Evolutionary conservation across 1,284 basidiomycete genomes (phyloP), one percentile per base, ranked within the genome.

Genomic region (Cryptococcus sp.): DNA sequence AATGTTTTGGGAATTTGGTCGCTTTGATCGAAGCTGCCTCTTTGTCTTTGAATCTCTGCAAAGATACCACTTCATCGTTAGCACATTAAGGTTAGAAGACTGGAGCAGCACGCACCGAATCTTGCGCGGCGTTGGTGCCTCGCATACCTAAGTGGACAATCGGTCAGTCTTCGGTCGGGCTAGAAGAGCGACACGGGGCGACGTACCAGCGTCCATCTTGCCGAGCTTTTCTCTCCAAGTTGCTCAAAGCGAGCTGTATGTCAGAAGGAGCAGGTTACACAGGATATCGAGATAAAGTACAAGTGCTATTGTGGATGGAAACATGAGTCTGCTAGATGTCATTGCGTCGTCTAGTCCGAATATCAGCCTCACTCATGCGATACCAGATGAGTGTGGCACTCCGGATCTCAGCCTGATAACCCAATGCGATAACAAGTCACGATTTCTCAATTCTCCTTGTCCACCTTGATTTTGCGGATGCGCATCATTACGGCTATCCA

Each of bases 1-100:
- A 96, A 71, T 91, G 85, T 3, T 88, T 77, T 5, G 93, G 93
- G 74, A 96, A 96, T 79, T 93, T 93, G 80, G 93, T 90, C 13
- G 86, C 80, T 79, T 89, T 92, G 66, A 96, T 86, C 41, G 94
- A 83, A 68, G 90, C 89, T 49, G 88, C 81, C 80, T 97, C 93
- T 82, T 99, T 98, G 86, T 98, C 91, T 51, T 89, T 90, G 80
- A 97, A 98, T 55, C 95, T 86, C 73, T 74, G 55, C 20, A 46
- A n/a, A 3, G 8, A n/a, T 38, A 47, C 31, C 23, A 13, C 7
- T 25, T 35, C 40, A 41, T 8, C n/a, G 5, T 54, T 13, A 19
- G 17, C 42, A 16, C 44, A 35, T 25, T 15, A 35, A 25, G 20
- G 8, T 16, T 31, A 19, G n/a, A 20, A 46, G 40, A 10, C 5